Conservation (phyloP, 176 grass and related monocot genomes). For the Ensete ventricosum region DNA sequence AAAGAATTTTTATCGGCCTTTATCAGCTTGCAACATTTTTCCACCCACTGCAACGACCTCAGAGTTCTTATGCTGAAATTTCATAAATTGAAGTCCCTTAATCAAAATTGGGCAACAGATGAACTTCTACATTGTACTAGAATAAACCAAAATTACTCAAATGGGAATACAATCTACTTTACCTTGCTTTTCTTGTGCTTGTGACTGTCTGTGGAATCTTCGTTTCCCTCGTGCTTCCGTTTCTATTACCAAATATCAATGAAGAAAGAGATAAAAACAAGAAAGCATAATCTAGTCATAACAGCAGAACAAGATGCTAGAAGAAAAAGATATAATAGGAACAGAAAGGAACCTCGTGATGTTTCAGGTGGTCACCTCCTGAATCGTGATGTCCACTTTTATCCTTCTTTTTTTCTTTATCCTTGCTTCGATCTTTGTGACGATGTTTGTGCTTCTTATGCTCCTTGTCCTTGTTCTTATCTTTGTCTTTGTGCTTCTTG, state of each 20-base stretch:
- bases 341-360: constrained; percentile 51
- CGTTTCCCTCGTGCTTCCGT: constrained; percentile 46
- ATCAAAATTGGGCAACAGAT: not conserved
- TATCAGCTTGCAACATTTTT: not conserved
- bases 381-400: constrained; percentile 77
- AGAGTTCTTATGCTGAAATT: not conserved
- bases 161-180: not conserved
- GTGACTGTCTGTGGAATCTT: constrained; percentile 43
- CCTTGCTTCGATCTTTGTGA: constrained; percentile 79
- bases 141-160: constrained; percentile 5
- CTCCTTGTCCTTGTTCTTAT: constrained; percentile 80
- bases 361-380: constrained; percentile 57
- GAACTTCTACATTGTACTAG: not conserved
- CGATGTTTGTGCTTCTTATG: constrained; percentile 90
- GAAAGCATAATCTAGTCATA: not conserved
- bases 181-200: constrained; percentile 79
- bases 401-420: constrained; percentile 88
- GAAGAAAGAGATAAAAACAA: not conserved
- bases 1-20: not conserved
- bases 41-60: no score
- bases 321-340: not conserved
- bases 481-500: constrained; percentile 80
- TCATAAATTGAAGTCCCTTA: not conserved
- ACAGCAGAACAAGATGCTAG: no score
- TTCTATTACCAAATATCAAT: constrained; percentile 29